Base-by-base conservation (phyloP, 75 land plant species). In the Sequoia sempervirens region DNA sequence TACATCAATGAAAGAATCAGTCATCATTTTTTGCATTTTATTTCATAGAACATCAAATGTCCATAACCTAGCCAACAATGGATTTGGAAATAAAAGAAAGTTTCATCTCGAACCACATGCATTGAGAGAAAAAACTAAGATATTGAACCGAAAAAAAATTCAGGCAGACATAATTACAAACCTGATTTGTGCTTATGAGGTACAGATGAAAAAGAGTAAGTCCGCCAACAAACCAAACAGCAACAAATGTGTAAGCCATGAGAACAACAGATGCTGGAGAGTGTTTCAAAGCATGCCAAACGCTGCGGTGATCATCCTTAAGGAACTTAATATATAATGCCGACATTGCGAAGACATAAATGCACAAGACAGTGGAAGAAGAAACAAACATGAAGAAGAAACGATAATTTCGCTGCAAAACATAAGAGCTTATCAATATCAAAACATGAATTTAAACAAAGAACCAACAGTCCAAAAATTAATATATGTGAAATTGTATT, bases 181-280 rank as follows among this genome's bases (percentile, higher is more conserved):
- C 96, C 96, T 94, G 95, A 85, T 93, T 94, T 43, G 90, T 93
- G 87, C 89, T 87, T 40, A 93, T 90, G 14, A 94, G 87, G 58
- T 94, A 94, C 40, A 86, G 84, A 86, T 94, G 96, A 86, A 94
- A 94, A 28, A 86, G 80, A 2, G 93, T 91, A 34, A 94, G 92
- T 36, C 96, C 96, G 20, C 95, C 96, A 85, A 94, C 96, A 82
- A 94, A 94, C 96, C 96, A 94, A 10, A 93, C 88, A 1, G 89
- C 87, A 34, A 93, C 82, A 79, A 94, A 94, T 69, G 92, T 87
- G 80, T 93, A 94, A 4, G 85, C 87, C 43, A 94, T 91, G 36
- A 94, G 91, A 34, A 89, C 40, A 58, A 87, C 85, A 17, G 95
- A 93, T 37, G 86, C 70, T 38, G 88, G 81, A 50, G 90, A 86